A percentile compares a stretch with the other conserved stretches of the same genome.
phyloP scores from a whole-genome alignment of 352 stramenopile species.

The Elongisporangium senticosum region DNA sequence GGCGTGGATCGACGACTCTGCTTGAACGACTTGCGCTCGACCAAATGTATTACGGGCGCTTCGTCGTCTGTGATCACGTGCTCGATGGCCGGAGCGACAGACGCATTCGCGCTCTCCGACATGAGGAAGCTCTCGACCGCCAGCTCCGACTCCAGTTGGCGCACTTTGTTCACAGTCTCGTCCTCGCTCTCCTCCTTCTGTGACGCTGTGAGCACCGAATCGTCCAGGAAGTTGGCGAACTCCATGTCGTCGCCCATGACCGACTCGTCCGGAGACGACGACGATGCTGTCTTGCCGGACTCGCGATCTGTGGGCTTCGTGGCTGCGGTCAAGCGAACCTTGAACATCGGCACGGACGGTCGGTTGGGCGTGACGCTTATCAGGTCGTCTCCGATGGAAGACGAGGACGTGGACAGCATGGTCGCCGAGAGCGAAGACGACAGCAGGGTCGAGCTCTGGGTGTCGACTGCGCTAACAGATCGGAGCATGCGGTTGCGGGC shows the following conservation, averaged over 20 bases:
- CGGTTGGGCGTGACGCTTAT: not conserved
- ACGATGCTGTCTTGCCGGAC: slow-evolving; percentile 29
- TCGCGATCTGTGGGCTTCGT: not conserved
- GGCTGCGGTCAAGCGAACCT: not conserved
- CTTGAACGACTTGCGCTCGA: slow-evolving; percentile 1
- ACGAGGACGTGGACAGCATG: not conserved
- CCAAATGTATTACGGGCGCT: not conserved
- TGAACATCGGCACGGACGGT: not conserved
- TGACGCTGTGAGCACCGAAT: slow-evolving; percentile 2
- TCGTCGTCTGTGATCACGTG: slow-evolving; percentile 11
- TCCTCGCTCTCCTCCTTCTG: slow-evolving; percentile 16
- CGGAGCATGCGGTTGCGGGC: not conserved
- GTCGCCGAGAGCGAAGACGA: not conserved
- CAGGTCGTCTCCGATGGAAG: not conserved
- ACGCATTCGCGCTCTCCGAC: slow-evolving; percentile 11
- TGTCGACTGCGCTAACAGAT: not conserved
- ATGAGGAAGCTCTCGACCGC: slow-evolving; percentile 48
- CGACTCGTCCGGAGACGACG: slow-evolving; percentile 21
- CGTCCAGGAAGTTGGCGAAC: slow-evolving; percentile 18
- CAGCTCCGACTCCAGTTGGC: slow-evolving; percentile 30
- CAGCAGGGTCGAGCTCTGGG: not conserved
- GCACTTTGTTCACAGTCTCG: slow-evolving; percentile 23
- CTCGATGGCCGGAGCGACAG: slow-evolving; percentile 1
- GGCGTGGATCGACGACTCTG: not conserved
- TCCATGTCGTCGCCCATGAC: slow-evolving; percentile 19